phyloP scores from a whole-genome alignment of 202 grass and related monocot species.

The Digitaria exilis region DNA sequence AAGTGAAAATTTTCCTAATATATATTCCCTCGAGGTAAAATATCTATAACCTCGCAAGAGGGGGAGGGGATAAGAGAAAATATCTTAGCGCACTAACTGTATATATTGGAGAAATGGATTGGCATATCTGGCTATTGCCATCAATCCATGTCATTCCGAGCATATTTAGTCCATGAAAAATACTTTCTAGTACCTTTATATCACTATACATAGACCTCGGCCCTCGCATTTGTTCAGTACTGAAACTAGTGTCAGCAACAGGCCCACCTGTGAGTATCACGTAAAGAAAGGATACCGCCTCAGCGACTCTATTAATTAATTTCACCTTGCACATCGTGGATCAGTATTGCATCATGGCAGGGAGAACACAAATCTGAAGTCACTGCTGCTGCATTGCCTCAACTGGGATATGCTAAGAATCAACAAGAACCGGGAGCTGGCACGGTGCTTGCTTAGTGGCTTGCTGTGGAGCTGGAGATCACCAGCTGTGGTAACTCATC shows the following conservation, averaged over 20 bases:
- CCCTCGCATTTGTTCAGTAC: not conserved
- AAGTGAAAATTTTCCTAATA: not conserved
- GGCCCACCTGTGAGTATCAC: not conserved
- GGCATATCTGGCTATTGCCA: not conserved
- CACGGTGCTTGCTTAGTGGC: not conserved
- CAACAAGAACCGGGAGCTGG: not conserved
- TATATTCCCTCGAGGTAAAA: not conserved
- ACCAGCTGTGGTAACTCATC: not conserved
- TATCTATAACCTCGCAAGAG: not conserved
- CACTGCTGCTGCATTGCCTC: not conserved
- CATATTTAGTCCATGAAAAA: not conserved
- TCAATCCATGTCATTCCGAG: not conserved
- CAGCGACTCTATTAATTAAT: too few species aligned
- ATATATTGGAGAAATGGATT: not conserved
- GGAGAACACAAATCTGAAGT: slow-evolving; percentile 8
- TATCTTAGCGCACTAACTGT: not conserved
- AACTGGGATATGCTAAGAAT: not conserved
- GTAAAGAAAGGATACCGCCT: too few species aligned
- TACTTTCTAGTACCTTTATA: not conserved
- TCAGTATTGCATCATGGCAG: not conserved
- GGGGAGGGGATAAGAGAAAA: too few species aligned
- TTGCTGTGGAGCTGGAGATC: not conserved
- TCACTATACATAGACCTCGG: not conserved
- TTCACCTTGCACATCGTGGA: not conserved
- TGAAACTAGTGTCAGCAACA: not conserved